Conservation (phyloP, 371 early-diverging fungal genomes). For the Mortierella sp. region DNA sequence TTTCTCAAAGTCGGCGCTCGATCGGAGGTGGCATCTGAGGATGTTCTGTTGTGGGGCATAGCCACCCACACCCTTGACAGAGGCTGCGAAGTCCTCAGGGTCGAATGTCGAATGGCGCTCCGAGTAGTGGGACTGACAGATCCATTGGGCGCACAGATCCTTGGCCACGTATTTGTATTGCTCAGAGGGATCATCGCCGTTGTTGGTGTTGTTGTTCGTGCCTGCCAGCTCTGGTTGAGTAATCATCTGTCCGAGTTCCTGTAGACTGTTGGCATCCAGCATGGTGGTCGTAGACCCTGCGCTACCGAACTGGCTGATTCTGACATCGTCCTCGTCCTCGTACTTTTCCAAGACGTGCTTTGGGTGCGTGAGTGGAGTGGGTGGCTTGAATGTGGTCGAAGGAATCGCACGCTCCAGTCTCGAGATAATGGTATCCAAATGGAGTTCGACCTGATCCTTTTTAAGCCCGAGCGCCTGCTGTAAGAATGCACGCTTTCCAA, state of each 20-base stretch:
- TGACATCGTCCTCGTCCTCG: neutral
- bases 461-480: neutral
- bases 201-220: neutral
- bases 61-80: neutral
- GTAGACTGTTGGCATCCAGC: neutral
- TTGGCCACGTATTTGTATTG: neutral
- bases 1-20: neutral
- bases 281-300: neutral
- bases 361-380: neutral
- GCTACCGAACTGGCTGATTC: neutral
- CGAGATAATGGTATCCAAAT: neutral
- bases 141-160: neutral
- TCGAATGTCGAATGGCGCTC: neutral
- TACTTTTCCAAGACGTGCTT: neutral
- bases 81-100: neutral
- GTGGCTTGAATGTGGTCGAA: neutral
- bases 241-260: neutral
- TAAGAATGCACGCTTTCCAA: neutral
- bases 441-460: neutral
- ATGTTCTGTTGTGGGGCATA: neutral
- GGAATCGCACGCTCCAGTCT: neutral
- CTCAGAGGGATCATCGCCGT: neutral
- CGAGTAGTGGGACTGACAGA: neutral
- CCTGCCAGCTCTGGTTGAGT: neutral
- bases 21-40: neutral